Percentiles rank a stretch among this genome's conserved stretches.
Conservation (phyloP, 305 asterid species). For the Fraxinus xanthoxyloides region DNA sequence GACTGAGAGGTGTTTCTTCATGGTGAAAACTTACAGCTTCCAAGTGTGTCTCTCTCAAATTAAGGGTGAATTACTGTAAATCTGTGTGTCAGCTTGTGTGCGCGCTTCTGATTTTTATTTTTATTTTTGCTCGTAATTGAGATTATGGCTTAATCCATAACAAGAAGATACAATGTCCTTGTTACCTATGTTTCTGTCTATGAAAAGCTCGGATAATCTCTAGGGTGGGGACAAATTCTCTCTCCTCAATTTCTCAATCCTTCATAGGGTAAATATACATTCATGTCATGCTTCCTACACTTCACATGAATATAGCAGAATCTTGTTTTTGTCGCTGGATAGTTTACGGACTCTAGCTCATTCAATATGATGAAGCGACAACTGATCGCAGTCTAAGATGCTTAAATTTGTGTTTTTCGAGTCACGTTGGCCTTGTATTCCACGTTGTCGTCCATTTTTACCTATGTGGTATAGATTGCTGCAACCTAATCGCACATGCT, state of each 20-base stretch:
- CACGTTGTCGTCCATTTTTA: not conserved
- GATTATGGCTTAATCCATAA: not conserved
- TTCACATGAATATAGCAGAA: not conserved
- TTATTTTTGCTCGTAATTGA: not conserved
- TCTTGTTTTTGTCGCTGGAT: not conserved
- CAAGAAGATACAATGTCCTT: not conserved
- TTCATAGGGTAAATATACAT: not conserved
- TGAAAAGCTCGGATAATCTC: not conserved
- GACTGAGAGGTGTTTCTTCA: not conserved
- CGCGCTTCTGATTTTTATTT: not conserved
- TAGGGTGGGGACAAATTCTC: not conserved
- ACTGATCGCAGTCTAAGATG: not conserved
- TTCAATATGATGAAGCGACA: not conserved
- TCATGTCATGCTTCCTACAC: not conserved
- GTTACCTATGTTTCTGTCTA: not conserved
- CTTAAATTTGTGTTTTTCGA: not conserved
- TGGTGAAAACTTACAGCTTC: not conserved
- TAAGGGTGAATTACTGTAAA: not conserved
- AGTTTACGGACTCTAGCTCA: not conserved
- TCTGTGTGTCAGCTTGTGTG: not conserved
- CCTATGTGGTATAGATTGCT: not conserved
- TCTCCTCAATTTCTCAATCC: not conserved
- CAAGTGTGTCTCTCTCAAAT: not conserved
- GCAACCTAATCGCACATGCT: not conserved
- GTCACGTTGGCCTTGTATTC: not conserved